Evolutionary conservation across 106 monocot species (phyloP).

Genomic region (Posidonia australis): DNA sequence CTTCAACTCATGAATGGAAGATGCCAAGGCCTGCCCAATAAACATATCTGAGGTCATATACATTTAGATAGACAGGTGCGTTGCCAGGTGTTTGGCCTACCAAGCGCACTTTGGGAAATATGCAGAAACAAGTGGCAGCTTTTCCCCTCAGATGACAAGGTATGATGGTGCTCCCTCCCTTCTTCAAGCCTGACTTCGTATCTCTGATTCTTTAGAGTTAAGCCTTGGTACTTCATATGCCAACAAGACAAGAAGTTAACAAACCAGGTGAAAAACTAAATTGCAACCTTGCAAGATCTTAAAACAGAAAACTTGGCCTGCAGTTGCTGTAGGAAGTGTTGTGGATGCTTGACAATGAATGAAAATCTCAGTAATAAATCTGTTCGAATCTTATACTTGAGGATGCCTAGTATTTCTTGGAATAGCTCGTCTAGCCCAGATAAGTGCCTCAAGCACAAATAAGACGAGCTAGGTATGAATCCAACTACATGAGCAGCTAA

Average conservation of each 20-base stretch:
- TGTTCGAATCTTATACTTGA: too few species aligned
- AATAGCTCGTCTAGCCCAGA: too few species aligned
- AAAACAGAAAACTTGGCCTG: too few species aligned
- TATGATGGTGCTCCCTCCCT: slow-evolving; percentile 36
- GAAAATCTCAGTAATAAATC: too few species aligned
- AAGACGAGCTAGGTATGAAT: too few species aligned
- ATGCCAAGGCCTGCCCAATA: slow-evolving; percentile 75
- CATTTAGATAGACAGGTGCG: slow-evolving; percentile 57
- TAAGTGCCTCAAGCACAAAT: too few species aligned
- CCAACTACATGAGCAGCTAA: too few species aligned
- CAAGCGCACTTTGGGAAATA: slow-evolving; percentile 44
- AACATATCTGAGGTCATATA: slow-evolving; percentile 54
- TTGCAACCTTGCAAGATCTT: neutral
- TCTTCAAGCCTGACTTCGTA: slow-evolving; percentile 42
- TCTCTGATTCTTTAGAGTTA: neutral
- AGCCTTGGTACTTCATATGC: neutral
- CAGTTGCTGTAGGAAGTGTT: too few species aligned
- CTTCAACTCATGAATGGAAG: slow-evolving; percentile 67
- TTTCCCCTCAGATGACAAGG: slow-evolving; percentile 27
- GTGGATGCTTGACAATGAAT: too few species aligned
- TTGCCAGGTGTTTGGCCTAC: slow-evolving; percentile 35
- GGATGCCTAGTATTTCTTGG: too few species aligned
- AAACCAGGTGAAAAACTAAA: neutral
- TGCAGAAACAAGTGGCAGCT: slow-evolving; percentile 34
- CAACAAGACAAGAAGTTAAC: neutral